A percentile compares a stretch with the other conserved stretches of the same genome.
Evolutionary conservation across 371 early-diverging fungal genomes (phyloP).

Genomic region (Mortierella sp.): DNA sequence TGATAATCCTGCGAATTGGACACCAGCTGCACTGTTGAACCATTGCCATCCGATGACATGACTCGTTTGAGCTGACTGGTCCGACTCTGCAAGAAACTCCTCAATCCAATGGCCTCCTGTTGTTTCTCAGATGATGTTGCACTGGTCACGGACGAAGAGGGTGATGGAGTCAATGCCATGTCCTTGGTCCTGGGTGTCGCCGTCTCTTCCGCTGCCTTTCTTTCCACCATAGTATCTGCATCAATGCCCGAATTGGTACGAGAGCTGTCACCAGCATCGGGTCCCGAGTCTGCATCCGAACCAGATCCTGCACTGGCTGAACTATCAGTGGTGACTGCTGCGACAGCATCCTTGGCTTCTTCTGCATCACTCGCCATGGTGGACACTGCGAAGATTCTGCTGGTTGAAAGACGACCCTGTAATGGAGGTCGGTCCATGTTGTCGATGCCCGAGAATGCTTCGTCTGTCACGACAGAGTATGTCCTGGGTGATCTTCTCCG

Average conservation of each 20-base stretch:
- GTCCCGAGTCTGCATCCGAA: background rate
- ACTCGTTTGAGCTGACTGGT: constrained; percentile 2
- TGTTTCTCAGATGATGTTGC: constrained; percentile 8
- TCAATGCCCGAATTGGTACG: background rate
- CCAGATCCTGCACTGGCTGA: background rate
- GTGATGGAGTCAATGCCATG: background rate
- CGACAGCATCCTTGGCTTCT: too few species aligned
- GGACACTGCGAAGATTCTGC: background rate
- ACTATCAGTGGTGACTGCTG: background rate
- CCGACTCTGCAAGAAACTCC: constrained; percentile 9
- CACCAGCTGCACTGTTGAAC: background rate
- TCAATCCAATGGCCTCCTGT: constrained; percentile 5
- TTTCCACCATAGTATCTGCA: background rate
- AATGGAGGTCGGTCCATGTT: constrained; percentile 14
- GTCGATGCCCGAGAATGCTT: constrained; percentile 27
- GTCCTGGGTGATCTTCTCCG: constrained; percentile 23
- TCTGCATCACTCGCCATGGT: background rate
- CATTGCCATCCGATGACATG: background rate
- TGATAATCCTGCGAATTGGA: background rate
- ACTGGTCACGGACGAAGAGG: constrained; percentile 8
- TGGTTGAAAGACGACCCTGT: constrained; percentile 1
- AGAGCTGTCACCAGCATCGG: background rate
- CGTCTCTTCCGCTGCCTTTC: background rate
- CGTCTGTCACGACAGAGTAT: constrained; percentile 36
- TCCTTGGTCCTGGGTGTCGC: constrained; percentile 1